phyloP scores from a whole-genome alignment of 495 filamentous ascomycete genomes.

The Barbatosphaeria neglecta region DNA sequence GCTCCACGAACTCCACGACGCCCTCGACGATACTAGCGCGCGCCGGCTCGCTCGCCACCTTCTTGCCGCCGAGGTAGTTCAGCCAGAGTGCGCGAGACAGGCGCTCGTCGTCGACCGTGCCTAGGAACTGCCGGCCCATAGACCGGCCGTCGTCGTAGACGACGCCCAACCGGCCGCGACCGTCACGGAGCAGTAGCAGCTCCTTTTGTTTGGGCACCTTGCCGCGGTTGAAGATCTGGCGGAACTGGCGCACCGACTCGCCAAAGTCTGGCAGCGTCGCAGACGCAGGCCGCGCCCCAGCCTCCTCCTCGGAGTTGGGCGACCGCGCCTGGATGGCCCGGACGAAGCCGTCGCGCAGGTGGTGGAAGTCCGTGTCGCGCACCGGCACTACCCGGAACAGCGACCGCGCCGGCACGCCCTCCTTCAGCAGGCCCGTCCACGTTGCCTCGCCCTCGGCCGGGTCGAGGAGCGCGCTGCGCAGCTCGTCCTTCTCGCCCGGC shows the following conservation, averaged over 20 bases:
- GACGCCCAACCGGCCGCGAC: conserved; percentile 52
- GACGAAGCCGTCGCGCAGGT: conserved; percentile 84
- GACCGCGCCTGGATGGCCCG: conserved; percentile 67
- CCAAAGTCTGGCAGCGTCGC: conserved; percentile 58
- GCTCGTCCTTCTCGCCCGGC: conserved; percentile 58
- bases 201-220: conserved; percentile 65
- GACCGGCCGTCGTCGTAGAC: conserved; percentile 46
- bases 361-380: conserved; percentile 81
- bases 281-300: conserved; percentile 33
- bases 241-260: conserved; percentile 59
- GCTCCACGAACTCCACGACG: conserved; percentile 73
- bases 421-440: conserved; percentile 60
- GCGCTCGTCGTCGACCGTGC: conserved; percentile 63
- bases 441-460: conserved; percentile 50
- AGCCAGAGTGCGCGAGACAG: conserved; percentile 76
- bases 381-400: conserved; percentile 72
- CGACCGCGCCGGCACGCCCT: conserved; percentile 50
- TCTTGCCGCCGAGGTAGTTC: conserved; percentile 77
- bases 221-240: conserved; percentile 61
- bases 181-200: conserved; percentile 59
- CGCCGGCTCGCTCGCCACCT: conserved; percentile 73
- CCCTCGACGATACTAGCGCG: conserved; percentile 77
- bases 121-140: conserved; percentile 39
- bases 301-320: conserved; percentile 9
- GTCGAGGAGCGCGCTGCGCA: conserved; percentile 59